Evolutionary conservation across 1,284 basidiomycete species (phyloP), one percentile per base, ranked within the genome.

Genomic region (Mrakiaceae sp.): DNA sequence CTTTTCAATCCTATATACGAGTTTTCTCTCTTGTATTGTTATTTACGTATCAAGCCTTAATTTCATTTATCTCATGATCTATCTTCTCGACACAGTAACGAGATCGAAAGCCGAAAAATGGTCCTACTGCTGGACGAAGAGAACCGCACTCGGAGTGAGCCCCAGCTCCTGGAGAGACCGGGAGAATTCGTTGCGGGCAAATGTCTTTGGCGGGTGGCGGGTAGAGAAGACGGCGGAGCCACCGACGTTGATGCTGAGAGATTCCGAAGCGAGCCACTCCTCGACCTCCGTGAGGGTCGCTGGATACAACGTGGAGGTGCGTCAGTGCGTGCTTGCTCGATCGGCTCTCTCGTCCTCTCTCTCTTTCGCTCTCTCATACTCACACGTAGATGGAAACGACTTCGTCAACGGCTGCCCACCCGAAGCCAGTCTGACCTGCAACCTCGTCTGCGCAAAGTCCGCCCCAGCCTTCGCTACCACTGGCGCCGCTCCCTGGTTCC

Each of bases 251-350:
- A 89, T 82, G 3, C 77, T 73, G 43, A 87, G 74, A 51, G 81
- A 82, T 75, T 95, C 88, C n/a, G 81, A 82, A 8, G 87, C 89
- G 47, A 95, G 76, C 74, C 81, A 93, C 74, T 92, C 89, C n/a
- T 88, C 90, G 0, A 94, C 88, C 69, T 88, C 86, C 5, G 82
- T 80, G 58, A 96, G 78, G 3, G 87, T 58, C n/a, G 61, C 27
- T 27, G 27, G 27, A 27, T 27, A 27, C 27, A 27, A 27, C 1
- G 27, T 27, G 2, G 27, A 27, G 40, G 47, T 39, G 14, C 8
- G 11, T 10, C 6, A 27, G 43, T 44, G 53, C 14, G 5, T 7
- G 39, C 9, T 52, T 10, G 10, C 10, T 10, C 11, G 16, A 9
- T 5, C 44, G 5, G 12, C 43, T 52, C 40, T n/a, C 53, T 44